Percentiles rank a stretch among this genome's conserved stretches.
Conservation (phyloP, 768 basidiomycete genomes). For the Leucogyrophana mollusca region DNA sequence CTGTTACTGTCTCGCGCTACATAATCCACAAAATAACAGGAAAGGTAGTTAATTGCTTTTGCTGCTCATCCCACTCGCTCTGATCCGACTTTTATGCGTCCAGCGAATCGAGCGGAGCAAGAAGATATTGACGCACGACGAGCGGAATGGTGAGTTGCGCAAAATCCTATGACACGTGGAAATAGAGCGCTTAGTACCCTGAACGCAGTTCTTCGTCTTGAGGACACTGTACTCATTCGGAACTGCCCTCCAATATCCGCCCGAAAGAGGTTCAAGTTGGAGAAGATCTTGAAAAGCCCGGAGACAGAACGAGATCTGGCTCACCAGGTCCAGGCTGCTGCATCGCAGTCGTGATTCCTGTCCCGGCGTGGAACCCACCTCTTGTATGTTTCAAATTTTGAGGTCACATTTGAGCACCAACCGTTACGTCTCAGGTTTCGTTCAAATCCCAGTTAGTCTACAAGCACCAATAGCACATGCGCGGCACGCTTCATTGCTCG, state of each 20-base stretch:
- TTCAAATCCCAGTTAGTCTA: too few species aligned
- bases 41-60: constrained; percentile 51
- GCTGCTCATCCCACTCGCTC: not conserved
- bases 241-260: constrained; percentile 83
- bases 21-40: constrained; percentile 71
- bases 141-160: constrained; percentile 55
- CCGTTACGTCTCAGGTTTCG: too few species aligned
- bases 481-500: too few species aligned
- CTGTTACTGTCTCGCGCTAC: constrained; percentile 76
- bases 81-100: constrained; percentile 3
- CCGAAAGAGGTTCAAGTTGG: constrained; percentile 71
- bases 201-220: constrained; percentile 54
- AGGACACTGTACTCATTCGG: constrained; percentile 75
- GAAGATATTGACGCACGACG: constrained; percentile 79
- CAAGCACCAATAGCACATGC: too few species aligned
- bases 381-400: too few species aligned
- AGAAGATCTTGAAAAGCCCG: constrained; percentile 67
- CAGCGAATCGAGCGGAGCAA: constrained; percentile 75
- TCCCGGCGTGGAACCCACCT: too few species aligned
- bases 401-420: too few species aligned
- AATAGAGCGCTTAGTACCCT: constrained; percentile 5
- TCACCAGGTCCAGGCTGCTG: constrained; percentile 4
- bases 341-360: too few species aligned
- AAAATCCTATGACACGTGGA: too few species aligned
- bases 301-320: constrained; percentile 53